Evolutionary conservation across 192 early-diverging fungal genomes (phyloP), one percentile per base, ranked within the genome.

Genomic region (Physocladia obscura): DNA sequence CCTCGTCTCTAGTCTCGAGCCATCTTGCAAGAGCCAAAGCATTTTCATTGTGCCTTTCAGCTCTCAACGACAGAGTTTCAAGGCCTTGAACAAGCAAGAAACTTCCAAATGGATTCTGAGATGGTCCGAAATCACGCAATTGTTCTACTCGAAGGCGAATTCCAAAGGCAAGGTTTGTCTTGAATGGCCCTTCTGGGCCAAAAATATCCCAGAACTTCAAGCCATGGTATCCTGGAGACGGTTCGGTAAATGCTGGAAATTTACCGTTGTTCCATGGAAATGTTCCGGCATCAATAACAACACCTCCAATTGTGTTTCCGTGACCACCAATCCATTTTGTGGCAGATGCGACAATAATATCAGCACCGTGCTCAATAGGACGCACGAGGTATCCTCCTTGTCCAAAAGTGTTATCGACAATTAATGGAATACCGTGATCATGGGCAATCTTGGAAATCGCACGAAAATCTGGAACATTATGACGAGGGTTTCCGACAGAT

Each of bases 351-450:
- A 93, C 89, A 69, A 97, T 89, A 74, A 97, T 97, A 79, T 97
- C 93, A n/a, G 95, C 95, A 67, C 93, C 94, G 76, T 94, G 89
- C 38, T 93, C 89, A 62, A 97, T 89, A 4, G 95, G 95, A n/a
- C 85, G 65, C 51, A 34, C 34, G n/a, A 79, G 65, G 75, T 90
- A 93, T 17, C 90, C 91, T 55, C 92, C 94, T 57, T 91, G 91
- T 63, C 95, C 95, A 75, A 96, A 97, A 0, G 95, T 97, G 83
- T 97, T 97, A 82, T 97, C 95, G 27, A 97, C 95, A 57, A 97
- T 83, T 49, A 97, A 79, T 40, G 95, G 95, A 39, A 97, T 80
- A 24, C 93, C 93, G 54, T 89, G 84, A 21, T 81, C 78, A 62
- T 97, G 91, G 44, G 90, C 90, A 27, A 91, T 80, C 39, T 90